A percentile compares a stretch with the other conserved stretches of the same genome.
Conservation (phyloP, 2,329 filamentous ascomycete genomes). For the Pezicula rhizophila region DNA sequence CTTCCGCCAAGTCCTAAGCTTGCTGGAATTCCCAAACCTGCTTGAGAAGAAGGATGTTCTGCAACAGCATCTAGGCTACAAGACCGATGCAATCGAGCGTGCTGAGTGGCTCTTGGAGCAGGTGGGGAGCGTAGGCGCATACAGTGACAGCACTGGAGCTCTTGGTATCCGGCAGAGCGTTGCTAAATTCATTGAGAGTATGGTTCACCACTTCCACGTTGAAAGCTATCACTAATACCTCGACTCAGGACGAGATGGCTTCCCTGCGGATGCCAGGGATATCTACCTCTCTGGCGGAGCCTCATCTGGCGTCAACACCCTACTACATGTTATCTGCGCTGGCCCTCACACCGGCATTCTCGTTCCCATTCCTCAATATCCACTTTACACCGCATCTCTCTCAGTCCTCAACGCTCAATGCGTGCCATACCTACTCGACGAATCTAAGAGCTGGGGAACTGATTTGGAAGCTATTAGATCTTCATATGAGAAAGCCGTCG, state of each 20-base stretch:
- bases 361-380: slow-evolving; percentile 95
- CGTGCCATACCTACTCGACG: slow-evolving; percentile 92
- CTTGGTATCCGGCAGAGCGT: slow-evolving; percentile 83
- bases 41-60: slow-evolving; percentile 80
- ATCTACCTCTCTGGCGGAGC: slow-evolving; percentile 91
- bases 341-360: slow-evolving; percentile 73
- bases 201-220: slow-evolving; percentile 25
- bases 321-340: slow-evolving; percentile 83
- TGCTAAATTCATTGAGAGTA: slow-evolving; percentile 85
- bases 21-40: slow-evolving; percentile 83
- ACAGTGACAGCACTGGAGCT: slow-evolving; percentile 88
- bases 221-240: slow-evolving; percentile 4
- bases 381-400: slow-evolving; percentile 91
- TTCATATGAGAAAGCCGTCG: slow-evolving; percentile 67
- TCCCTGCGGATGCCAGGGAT: slow-evolving; percentile 69
- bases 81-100: slow-evolving; percentile 80
- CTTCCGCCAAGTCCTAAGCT: slow-evolving; percentile 91
- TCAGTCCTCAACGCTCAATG: slow-evolving; percentile 76
- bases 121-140: slow-evolving; percentile 88
- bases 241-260: slow-evolving; percentile 70
- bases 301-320: slow-evolving; percentile 89
- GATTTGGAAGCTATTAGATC: slow-evolving; percentile 71
- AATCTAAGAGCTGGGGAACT: slow-evolving; percentile 81
- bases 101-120: slow-evolving; percentile 75
- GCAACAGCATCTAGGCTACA: slow-evolving; percentile 71